Conservation (phyloP, 495 filamentous ascomycete species). For the Collariella sp. region DNA sequence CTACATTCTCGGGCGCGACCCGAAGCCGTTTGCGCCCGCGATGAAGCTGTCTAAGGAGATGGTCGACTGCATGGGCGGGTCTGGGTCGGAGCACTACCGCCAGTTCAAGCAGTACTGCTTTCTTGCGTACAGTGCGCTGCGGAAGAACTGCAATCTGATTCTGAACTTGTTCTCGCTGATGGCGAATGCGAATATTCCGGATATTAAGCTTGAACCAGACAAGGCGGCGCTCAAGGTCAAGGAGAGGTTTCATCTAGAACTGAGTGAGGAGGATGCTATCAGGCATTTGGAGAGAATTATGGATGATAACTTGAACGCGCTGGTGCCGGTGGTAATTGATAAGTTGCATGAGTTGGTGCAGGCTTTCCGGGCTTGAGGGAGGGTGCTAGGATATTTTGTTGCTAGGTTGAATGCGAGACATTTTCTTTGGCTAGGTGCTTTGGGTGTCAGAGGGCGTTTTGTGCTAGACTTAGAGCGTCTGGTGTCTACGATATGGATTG, state of each 20-base stretch:
- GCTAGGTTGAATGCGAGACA: background rate
- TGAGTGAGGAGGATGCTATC: constrained; percentile 90
- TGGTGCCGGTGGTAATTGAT: constrained; percentile 91
- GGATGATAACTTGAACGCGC: constrained; percentile 76
- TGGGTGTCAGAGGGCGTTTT: too few relatives aligned
- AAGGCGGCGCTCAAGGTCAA: constrained; percentile 90
- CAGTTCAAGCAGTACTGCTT: constrained; percentile 94
- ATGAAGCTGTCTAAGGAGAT: constrained; percentile 98
- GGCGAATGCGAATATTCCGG: constrained; percentile 93
- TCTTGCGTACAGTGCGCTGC: constrained; percentile 83
- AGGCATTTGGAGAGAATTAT: constrained; percentile 79
- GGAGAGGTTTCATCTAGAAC: constrained; percentile 85
- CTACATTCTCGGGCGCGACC: constrained; percentile 94
- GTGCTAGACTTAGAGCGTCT: too few relatives aligned
- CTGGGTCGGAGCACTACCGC: constrained; percentile 64
- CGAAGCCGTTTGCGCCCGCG: constrained; percentile 90
- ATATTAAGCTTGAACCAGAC: constrained; percentile 85
- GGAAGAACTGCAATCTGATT: constrained; percentile 85
- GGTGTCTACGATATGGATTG: too few relatives aligned
- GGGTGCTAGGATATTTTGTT: background rate
- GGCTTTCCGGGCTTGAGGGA: constrained; percentile 62
- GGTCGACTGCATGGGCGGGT: constrained; percentile 96
- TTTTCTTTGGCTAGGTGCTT: too few relatives aligned
- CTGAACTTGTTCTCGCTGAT: constrained; percentile 93
- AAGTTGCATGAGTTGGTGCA: constrained; percentile 89